Percentiles rank a stretch among this genome's conserved stretches.
phyloP scores from a whole-genome alignment of 2,329 filamentous ascomycete species.

The Pseudopithomyces chartarum region DNA sequence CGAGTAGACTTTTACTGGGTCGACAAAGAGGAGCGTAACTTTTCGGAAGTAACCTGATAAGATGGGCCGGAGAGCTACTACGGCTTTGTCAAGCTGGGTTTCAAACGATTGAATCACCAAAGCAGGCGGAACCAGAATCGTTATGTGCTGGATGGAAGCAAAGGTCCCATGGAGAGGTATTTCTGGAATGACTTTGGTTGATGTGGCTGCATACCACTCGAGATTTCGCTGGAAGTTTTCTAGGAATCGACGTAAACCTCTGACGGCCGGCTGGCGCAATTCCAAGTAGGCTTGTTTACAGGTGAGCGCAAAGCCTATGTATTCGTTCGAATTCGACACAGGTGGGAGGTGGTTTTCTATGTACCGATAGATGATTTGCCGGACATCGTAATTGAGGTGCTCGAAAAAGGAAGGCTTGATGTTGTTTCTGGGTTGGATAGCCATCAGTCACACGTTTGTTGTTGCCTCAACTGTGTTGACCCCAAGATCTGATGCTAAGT shows the following conservation, averaged over 20 bases:
- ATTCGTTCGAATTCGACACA: neutral
- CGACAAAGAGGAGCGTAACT: constrained; percentile 1
- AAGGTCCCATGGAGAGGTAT: neutral
- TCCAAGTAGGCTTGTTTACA: neutral
- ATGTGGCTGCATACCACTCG: neutral
- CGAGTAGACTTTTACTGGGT: neutral
- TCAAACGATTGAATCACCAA: neutral
- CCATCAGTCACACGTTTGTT: neutral
- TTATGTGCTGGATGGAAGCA: neutral
- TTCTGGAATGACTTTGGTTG: neutral
- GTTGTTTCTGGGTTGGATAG: neutral
- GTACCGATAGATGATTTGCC: neutral
- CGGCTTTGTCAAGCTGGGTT: neutral
- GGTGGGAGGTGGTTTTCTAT: neutral
- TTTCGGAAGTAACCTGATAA: constrained; percentile 1
- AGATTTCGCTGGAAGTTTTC: neutral
- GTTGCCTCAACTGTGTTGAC: neutral
- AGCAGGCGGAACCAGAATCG: neutral
- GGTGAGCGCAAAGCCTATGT: neutral
- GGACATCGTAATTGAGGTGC: constrained; percentile 2
- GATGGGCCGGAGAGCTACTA: neutral
- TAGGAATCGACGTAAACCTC: neutral
- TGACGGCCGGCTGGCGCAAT: neutral
- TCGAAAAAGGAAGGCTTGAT: constrained; percentile 1
- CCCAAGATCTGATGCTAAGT: too few relatives aligned